Conservation (phyloP, 116 monocot genomes). For the Phalaenopsis hybrid region DNA sequence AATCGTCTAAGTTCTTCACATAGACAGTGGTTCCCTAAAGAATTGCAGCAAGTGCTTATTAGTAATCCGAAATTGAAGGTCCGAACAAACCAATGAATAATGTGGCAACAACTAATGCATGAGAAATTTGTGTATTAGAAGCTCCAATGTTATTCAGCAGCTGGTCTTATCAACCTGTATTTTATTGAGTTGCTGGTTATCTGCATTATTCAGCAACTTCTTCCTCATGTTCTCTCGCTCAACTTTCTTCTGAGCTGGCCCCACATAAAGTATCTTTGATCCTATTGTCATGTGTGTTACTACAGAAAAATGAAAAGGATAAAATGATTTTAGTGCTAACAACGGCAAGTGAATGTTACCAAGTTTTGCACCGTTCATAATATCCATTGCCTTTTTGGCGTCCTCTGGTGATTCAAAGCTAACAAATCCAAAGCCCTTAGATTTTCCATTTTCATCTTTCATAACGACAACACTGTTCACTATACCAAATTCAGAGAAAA, state of each 20-base stretch:
- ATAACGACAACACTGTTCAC: slow-evolving; percentile 33
- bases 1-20: slow-evolving; percentile 37
- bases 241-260: slow-evolving; percentile 36
- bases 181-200: neutral
- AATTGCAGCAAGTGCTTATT: neutral
- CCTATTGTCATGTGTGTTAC: slow-evolving; percentile 20
- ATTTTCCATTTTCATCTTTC: slow-evolving; percentile 40
- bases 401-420: slow-evolving; percentile 34
- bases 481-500: slow-evolving; percentile 47
- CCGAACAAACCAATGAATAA: no score
- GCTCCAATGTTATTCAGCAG: no score
- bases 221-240: slow-evolving; percentile 26
- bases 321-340: neutral
- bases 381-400: slow-evolving; percentile 39
- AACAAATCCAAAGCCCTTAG: slow-evolving; percentile 65
- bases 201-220: slow-evolving; percentile 7
- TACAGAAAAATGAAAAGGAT: neutral
- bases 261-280: slow-evolving; percentile 38
- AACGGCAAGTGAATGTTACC: slow-evolving; percentile 23
- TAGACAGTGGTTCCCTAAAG: slow-evolving; percentile 29
- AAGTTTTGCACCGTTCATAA: slow-evolving; percentile 37
- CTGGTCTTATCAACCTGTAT: slow-evolving; percentile 6
- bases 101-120: no score
- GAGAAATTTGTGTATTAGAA: no score
- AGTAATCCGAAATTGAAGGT: no score